Percentiles rank a stretch among this genome's conserved stretches.
Evolutionary conservation across 208 protist genomes (phyloP).

Genomic region (Jaenimonas drosophilae): DNA sequence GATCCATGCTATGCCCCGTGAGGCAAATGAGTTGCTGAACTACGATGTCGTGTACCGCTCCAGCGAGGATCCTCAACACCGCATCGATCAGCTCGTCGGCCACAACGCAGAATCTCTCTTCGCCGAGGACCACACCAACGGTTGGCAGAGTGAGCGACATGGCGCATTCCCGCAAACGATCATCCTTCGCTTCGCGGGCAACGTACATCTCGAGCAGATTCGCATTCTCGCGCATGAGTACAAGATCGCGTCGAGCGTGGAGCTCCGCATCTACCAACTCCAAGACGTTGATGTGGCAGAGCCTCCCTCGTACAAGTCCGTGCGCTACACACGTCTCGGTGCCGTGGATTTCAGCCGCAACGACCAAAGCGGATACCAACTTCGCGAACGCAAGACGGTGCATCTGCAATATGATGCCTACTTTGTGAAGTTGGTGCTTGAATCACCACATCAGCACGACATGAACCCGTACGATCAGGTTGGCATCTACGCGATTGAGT

Average conservation of each 20-base stretch:
- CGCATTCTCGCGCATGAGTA: slow-evolving; percentile 75
- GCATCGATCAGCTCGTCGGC: slow-evolving; percentile 40
- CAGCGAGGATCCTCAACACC: slow-evolving; percentile 57
- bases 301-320: slow-evolving; percentile 52
- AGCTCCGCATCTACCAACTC: slow-evolving; percentile 70
- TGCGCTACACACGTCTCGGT: slow-evolving; percentile 71
- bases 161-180: slow-evolving; percentile 70
- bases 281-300: slow-evolving; percentile 7
- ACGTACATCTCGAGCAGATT: slow-evolving; percentile 75
- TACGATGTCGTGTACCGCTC: slow-evolving; percentile 82
- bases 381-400: slow-evolving; percentile 87
- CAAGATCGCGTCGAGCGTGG: slow-evolving; percentile 81
- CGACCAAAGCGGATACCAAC: slow-evolving; percentile 57
- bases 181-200: slow-evolving; percentile 80
- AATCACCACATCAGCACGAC: slow-evolving; percentile 51
- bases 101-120: slow-evolving; percentile 2
- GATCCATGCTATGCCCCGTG: no score
- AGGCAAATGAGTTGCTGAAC: slow-evolving; percentile 14
- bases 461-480: slow-evolving; percentile 69
- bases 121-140: slow-evolving; percentile 9
- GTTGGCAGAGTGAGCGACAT: slow-evolving; percentile 70
- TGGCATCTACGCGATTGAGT: slow-evolving; percentile 80
- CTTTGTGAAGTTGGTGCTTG: slow-evolving; percentile 84
- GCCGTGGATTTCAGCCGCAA: slow-evolving; percentile 76
- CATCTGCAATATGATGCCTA: slow-evolving; percentile 75